Conservation (phyloP, 73 alveolate species). For the Vitrella brassicaformis region DNA sequence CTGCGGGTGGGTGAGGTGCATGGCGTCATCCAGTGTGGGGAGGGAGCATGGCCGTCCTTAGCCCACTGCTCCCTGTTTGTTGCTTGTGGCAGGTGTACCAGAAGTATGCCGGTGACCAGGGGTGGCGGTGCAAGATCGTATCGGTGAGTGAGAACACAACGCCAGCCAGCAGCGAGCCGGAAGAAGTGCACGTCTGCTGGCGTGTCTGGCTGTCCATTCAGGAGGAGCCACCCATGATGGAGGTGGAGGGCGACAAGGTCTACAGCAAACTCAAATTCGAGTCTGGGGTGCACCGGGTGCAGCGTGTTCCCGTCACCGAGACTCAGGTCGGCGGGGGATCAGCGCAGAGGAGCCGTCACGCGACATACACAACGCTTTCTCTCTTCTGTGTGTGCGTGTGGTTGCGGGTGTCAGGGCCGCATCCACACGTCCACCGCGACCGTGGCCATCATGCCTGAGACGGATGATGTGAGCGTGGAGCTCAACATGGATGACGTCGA, state of each 20-base stretch:
- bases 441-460: not conserved
- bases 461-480: not conserved
- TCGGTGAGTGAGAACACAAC: not conserved
- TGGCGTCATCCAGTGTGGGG: not conserved
- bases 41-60: too few relatives aligned
- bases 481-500: not conserved
- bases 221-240: not conserved
- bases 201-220: not conserved
- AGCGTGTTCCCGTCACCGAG: not conserved
- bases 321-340: not conserved
- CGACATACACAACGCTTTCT: not conserved
- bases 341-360: not conserved
- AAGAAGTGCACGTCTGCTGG: not conserved
- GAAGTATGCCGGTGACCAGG: not conserved
- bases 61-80: too few relatives aligned
- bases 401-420: not conserved
- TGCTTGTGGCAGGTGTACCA: not conserved
- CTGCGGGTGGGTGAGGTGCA: not conserved
- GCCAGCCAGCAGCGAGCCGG: too few relatives aligned
- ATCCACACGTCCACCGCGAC: not conserved
- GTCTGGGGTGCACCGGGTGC: not conserved
- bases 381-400: not conserved
- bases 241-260: not conserved
- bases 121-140: not conserved
- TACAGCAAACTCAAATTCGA: not conserved